Base-by-base conservation (phyloP, 495 filamentous ascomycete species). In the Hypoxylon crocopeplum region DNA sequence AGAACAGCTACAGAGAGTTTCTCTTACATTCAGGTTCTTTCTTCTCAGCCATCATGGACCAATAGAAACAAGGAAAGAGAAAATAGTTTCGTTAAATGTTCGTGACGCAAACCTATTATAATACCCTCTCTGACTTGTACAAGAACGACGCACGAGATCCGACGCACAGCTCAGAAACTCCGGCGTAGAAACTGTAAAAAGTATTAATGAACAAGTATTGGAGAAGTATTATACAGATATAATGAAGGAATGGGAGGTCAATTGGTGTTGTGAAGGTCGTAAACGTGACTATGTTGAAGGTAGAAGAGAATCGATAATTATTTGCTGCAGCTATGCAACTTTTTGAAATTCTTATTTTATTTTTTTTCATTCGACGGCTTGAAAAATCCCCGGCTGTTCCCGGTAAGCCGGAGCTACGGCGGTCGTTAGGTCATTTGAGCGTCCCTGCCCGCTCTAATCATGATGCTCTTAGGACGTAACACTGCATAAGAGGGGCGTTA, bases 161-260 rank as follows among this genome's bases (percentile, higher is more conserved):
- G 41, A 64, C 62, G 53, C 59, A 53, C 52, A 53, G 50, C 48
- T 48, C 55, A 24, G 52, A 57, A 55, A 48, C 34, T 56, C 44
- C 36, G 68, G 53, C 56, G 47, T 58, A 57, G 56, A 27, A 50
- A 55, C 48, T 50, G 48, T 38, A 59, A 58, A n/a, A 68, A 62
- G 62, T 49, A 50, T 46, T 48, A 57, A 68, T 59, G 60, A 60
- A 57, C 58, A 44, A 55, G 38, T 27, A 33, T n/a, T n/a, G 15
- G 55, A 57, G 38, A 52, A 68, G 63, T 71, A 67, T 60, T 61
- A 62, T 69, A 69, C 66, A 66, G 57, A 53, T 61, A 48, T 73
- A 73, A 75, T 74, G 67, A 68, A 66, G 62, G 70, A 53, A 71
- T 70, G 64, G 32, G 46, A 65, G 55, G 70, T 66, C 68, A 76